These are phyloP conservation scores for Capsaspora owczarzaki DNA, from an alignment of 78 protist genomes.

Conservation along the genomic window DNA sequence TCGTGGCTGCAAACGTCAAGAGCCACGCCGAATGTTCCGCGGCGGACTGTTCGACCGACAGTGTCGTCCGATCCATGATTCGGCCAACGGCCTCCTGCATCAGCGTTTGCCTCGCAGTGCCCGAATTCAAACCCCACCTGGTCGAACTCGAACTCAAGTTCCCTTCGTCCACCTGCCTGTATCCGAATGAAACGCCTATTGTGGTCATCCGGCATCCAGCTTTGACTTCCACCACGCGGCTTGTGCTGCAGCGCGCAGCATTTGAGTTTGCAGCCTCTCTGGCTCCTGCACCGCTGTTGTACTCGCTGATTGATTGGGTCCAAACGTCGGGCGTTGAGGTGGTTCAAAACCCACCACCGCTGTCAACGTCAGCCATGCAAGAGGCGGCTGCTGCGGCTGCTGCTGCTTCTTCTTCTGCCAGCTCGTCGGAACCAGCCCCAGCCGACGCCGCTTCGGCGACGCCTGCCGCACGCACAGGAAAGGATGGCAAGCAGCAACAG, in stretches of 20 bases:
- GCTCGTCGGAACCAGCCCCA: background rate
- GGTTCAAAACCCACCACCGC: background rate
- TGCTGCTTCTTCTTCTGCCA: too few species aligned
- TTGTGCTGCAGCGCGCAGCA: background rate
- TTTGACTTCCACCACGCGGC: background rate
- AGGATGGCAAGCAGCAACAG: background rate
- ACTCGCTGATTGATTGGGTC: background rate
- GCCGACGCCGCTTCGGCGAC: background rate
- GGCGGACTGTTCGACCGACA: too few species aligned
- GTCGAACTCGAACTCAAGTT: background rate
- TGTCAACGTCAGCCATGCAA: background rate
- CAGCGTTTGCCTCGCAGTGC: too few species aligned
- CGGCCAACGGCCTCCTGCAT: too few species aligned
- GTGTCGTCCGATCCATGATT: too few species aligned
- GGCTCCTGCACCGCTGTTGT: background rate
- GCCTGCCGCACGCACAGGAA: background rate
- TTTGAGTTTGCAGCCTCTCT: background rate
- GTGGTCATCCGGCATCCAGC: background rate
- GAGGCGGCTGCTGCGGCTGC: background rate
- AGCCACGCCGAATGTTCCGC: too few species aligned
- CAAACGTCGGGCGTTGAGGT: background rate
- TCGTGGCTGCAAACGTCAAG: too few species aligned
- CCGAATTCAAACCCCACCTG: background rate
- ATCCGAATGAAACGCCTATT: background rate
- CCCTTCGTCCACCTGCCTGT: background rate